phyloP scores from a whole-genome alignment of 164 flowering plant species.

The Malania oleifera region DNA sequence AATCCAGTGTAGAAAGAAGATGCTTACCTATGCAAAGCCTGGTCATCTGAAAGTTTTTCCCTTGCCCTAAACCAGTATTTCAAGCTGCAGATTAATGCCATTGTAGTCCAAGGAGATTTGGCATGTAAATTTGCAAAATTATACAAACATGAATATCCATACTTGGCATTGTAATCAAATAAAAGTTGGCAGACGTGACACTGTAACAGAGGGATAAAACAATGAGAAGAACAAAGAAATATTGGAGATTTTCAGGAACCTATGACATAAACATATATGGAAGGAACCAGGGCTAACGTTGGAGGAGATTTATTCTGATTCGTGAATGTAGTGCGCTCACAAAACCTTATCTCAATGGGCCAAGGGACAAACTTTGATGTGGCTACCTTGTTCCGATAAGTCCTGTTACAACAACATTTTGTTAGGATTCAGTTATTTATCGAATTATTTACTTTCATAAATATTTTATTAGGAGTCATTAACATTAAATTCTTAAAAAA shows the following conservation, averaged over 20 bases:
- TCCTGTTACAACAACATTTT: slow-evolving; percentile 38
- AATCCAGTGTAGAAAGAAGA: too few relatives aligned
- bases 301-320: slow-evolving; percentile 67
- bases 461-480: too few relatives aligned
- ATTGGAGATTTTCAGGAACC: not conserved
- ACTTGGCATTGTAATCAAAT: not conserved
- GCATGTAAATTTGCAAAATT: not conserved
- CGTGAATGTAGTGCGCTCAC: slow-evolving; percentile 57
- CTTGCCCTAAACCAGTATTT: slow-evolving; percentile 85
- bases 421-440: not conserved
- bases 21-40: slow-evolving; percentile 82
- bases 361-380: slow-evolving; percentile 48
- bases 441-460: too few relatives aligned
- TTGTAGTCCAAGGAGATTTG: slow-evolving; percentile 3
- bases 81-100: slow-evolving; percentile 41
- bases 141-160: not conserved
- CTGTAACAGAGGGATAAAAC: not conserved
- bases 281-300: slow-evolving; percentile 38
- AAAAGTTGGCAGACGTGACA: not conserved
- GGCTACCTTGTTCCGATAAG: slow-evolving; percentile 80
- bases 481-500: too few relatives aligned
- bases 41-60: slow-evolving; percentile 93
- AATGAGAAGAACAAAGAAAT: too few relatives aligned
- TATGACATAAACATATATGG: not conserved
- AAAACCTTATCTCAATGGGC: slow-evolving; percentile 91